phyloP scores from a whole-genome alignment of 2,329 filamentous ascomycete genomes.

The Ophiocordyceps australis region DNA sequence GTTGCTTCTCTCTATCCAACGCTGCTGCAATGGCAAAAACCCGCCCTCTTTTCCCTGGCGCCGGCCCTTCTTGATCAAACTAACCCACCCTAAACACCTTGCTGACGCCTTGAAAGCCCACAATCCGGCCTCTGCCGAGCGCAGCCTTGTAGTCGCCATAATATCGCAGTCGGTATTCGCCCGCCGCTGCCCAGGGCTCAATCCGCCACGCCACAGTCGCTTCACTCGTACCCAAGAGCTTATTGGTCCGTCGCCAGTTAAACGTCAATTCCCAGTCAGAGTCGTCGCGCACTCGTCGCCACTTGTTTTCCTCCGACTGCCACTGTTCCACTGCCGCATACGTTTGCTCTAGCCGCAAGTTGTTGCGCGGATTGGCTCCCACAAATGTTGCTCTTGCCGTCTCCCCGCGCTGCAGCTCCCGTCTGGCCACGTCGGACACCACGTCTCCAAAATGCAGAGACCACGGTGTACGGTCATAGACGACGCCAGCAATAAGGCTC shows the following conservation, averaged over 20 bases:
- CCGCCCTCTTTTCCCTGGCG: too few relatives aligned
- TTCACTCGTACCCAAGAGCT: constrained; percentile 53
- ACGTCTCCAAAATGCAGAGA: constrained; percentile 55
- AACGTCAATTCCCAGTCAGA: constrained; percentile 70
- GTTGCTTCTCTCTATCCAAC: too few relatives aligned
- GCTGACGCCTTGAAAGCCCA: constrained; percentile 50
- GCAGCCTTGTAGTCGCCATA: constrained; percentile 62
- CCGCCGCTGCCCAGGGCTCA: constrained; percentile 35
- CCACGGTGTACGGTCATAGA: constrained; percentile 49
- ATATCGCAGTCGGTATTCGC: constrained; percentile 61
- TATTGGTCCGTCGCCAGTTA: constrained; percentile 58
- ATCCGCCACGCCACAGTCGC: constrained; percentile 67
- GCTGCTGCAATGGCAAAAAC: too few relatives aligned
- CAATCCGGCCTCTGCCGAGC: constrained; percentile 31
- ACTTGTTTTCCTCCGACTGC: constrained; percentile 16
- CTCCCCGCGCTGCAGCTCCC: constrained; percentile 38
- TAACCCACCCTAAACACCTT: constrained; percentile 22
- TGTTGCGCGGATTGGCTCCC: constrained; percentile 78
- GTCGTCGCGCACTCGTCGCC: constrained; percentile 56
- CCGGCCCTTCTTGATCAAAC: too few relatives aligned
- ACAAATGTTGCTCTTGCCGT: constrained; percentile 52
- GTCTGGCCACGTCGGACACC: constrained; percentile 24
- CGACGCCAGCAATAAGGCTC: constrained; percentile 62
- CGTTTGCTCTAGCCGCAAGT: constrained; percentile 58
- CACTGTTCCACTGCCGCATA: constrained; percentile 54